Evolutionary conservation across 2,329 filamentous ascomycete species (phyloP), one percentile per base, ranked within the genome.

Genomic region (Alternaria triticina): DNA sequence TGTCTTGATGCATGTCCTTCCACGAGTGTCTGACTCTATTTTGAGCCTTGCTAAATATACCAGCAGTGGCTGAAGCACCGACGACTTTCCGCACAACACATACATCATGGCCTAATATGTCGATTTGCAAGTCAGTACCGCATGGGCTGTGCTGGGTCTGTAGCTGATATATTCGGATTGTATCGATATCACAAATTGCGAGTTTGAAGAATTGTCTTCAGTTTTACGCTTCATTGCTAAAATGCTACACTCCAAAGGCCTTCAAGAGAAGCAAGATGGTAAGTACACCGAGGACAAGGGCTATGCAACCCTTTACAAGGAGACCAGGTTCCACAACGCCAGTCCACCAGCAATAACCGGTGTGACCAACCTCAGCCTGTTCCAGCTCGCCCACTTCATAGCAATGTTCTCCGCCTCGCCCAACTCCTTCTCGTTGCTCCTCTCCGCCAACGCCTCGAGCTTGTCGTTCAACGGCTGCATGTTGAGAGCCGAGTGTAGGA

Each of bases 391-490:
- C 79, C 79, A 81, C 64, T 71, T 76, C 64, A 66, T 74, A 33
- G 77, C 78, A 56, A 79, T 68, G 25, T 28, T 65, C 64, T 79
- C 71, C 10, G 78, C 78, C 61, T 76, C 62, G 2, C 62, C 65
- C 62, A 79, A 57, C 57, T 79, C 76, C 63, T 78, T 76, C 44
- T 73, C 76, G 6, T 67, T 66, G 17, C 72, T 70, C 46, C 73
- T 72, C 62, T 59, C 79, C 25, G 65, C 78, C 58, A 85, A 71
- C 15, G 77, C 80, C 60, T 83, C 82, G n/a, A 85, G 62, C 72
- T 82, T 82, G 61, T 81, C 80, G 59, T 86, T 85, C 66, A 85
- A 67, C 23, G 83, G 83, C 79, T 85, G 83, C 83, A 85, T 84
- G 62, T 86, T 85, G 17, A 83, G 57, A 3, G 83, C 83, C 12